Evolutionary conservation across 2,329 filamentous ascomycete genomes (phyloP), one percentile per base, ranked within the genome.

Genomic region (Epichloe coenophiala): DNA sequence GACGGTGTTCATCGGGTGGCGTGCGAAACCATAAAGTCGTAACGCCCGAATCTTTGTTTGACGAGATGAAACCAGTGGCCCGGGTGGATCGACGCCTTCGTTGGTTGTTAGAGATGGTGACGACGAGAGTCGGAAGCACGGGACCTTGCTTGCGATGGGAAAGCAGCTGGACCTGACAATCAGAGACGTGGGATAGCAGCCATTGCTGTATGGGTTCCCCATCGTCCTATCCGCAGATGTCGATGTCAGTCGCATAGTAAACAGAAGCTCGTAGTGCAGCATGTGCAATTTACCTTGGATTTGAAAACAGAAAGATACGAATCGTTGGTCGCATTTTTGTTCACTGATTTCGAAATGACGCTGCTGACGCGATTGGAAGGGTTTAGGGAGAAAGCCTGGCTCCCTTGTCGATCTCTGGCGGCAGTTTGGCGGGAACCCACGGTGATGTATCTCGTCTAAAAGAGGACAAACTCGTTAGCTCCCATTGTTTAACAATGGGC

Each of bases 51-150:
- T 80, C 75, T 59, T 75, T 80, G 51, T 66, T 72, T 6, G 68
- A 63, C 9, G 73, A 63, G 17, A 72, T 74, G 21, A 84, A 66
- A 3, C 76, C 77, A 4, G 76, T 74, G 3, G 81, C 77, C 53
- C 80, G 73, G 56, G 80, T 84, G 45, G 81, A 84, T 53, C 81
- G 73, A 47, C 81, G 75, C 58, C 83, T 84, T 50, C 78, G 75
- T 55, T 80, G 68, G 61, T 79, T 82, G 55, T 83, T 79, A 38
- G 73, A 70, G 45, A 84, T 65, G 55, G 69, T 76, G 38, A 84
- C 60, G 44, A 81, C 68, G 12, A 84, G 70, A 5, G 81, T 84
- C 2, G 78, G 78, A 7, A 80, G 64, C 4, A 75, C 69, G 11
- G 77, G 74, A 1, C 75, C 76, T 58, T 82, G 78, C 58, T 84